A percentile compares a stretch with the other conserved stretches of the same genome.
These are phyloP conservation scores for Effrenium voratum DNA, from an alignment of 73 alveolate species.

Conservation along the genomic window DNA sequence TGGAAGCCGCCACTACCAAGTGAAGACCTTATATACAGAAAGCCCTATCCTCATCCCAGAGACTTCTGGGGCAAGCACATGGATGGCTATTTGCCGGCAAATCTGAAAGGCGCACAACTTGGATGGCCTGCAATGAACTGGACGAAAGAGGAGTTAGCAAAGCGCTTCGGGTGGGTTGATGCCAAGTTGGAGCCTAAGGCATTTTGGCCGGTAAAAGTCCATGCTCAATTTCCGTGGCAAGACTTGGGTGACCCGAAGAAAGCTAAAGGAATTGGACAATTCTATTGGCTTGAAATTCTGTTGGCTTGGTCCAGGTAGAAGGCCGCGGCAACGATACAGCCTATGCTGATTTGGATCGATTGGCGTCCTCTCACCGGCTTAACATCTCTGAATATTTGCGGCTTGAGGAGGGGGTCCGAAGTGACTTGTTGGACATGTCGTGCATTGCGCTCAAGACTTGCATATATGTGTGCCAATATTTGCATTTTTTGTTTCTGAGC, in stretches of 20 bases:
- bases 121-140: conserved; percentile 93
- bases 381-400: conserved; percentile 79
- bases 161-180: conserved; percentile 91
- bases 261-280: no score
- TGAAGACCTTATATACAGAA: conserved; percentile 45
- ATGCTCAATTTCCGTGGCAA: neutral
- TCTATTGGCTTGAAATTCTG: no score
- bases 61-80: conserved; percentile 88
- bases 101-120: conserved; percentile 89
- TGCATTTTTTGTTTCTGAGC: neutral
- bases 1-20: conserved; percentile 82
- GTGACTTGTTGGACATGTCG: no score
- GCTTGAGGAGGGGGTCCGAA: conserved; percentile 70
- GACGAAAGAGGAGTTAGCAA: conserved; percentile 73
- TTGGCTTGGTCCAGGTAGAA: conserved; percentile 25
- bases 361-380: conserved; percentile 57
- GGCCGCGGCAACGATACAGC: conserved; percentile 93
- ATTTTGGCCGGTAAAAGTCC: neutral
- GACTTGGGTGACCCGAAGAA: neutral
- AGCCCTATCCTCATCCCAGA: conserved; percentile 93
- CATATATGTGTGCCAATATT: no score
- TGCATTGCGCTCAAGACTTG: no score
- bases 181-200: conserved; percentile 94
- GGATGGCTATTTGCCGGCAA: conserved; percentile 71
- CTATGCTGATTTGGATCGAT: conserved; percentile 35